Percentiles rank a stretch among this genome's conserved stretches.
These are phyloP conservation scores for Sequoia sempervirens DNA, from an alignment of 75 land plant genomes.

Conservation along the genomic window DNA sequence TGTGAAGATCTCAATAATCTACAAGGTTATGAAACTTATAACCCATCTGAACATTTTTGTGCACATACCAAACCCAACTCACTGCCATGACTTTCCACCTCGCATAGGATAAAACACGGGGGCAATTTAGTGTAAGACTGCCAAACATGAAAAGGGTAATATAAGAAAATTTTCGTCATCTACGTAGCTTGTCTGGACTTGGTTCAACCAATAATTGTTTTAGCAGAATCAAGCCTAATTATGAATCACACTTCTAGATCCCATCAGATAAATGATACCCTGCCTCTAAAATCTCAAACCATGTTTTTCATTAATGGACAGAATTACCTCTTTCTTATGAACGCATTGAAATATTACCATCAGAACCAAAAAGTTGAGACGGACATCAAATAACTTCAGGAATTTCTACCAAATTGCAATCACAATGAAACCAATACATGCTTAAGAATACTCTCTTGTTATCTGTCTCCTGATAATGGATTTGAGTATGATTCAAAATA, in stretches of 20 bases:
- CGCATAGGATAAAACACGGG: too few relatives aligned
- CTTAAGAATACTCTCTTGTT: too few relatives aligned
- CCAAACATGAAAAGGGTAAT: neutral
- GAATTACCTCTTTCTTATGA: neutral
- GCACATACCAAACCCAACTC: neutral
- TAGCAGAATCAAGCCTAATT: neutral
- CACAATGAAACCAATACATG: neutral
- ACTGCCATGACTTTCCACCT: neutral
- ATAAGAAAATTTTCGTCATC: neutral
- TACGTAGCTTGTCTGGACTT: neutral
- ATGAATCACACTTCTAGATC: neutral
- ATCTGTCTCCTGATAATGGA: too few relatives aligned
- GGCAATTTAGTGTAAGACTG: neutral
- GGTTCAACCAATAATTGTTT: neutral
- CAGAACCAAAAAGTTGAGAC: neutral
- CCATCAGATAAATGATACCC: neutral
- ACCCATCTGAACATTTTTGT: neutral
- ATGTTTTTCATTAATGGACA: neutral
- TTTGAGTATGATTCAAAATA: too few relatives aligned
- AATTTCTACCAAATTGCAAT: neutral
- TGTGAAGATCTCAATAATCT: too few relatives aligned
- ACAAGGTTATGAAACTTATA: neutral
- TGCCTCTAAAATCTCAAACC: neutral
- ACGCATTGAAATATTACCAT: neutral
- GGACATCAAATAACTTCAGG: neutral